Base-by-base conservation (phyloP, 441 rosid species). In the Raphanus hybrid region DNA sequence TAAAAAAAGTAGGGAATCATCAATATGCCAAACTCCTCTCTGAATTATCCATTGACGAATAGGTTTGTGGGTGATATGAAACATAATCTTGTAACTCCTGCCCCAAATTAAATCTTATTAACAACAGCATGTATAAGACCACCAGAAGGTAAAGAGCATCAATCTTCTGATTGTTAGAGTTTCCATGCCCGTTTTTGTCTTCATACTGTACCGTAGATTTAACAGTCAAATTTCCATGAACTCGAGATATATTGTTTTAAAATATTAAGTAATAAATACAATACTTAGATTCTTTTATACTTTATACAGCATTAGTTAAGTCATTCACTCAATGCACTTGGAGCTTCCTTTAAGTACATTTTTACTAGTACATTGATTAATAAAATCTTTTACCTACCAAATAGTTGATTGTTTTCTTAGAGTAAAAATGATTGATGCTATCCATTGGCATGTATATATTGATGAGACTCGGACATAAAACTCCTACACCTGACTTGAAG, bases 331-430 rank as follows among this genome's bases (percentile, higher is more conserved):
- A 27, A 70, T 55, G 54, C 54, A 39, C 64, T 64, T 76, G 71
- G 80, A 70, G 75, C 18, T 76, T 76, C 71, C 80, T 70, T 76
- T 27, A 76, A 64, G 80, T 18, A 76, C n/a, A 1, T 16, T 66
- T 73, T 63, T 75, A 50, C 26, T 45, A 76, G 65, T 60, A 59
- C 34, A 52, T 66, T 16, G 45, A 8, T 6, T 15, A 58, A 55
- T 61, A 60, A 5, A 23, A 11, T 70, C 70, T 57, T 64, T 64
- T 75, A 76, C 80, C 80, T 39, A 70, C 80, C 48, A 69, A 75
- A 69, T 43, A 61, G 64, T 76, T 54, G 27, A 59, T 35, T 70
- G 70, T 41, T 59, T 64, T 66, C 81, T 77, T 77, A 37, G 67
- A 77, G 81, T 77, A 66, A 65, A 77, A 71, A 45, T 32, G 7